Evolutionary conservation across 805 yeast genomes (phyloP), one percentile per base, ranked within the genome.

Genomic region (Monosporozyma servazzii): DNA sequence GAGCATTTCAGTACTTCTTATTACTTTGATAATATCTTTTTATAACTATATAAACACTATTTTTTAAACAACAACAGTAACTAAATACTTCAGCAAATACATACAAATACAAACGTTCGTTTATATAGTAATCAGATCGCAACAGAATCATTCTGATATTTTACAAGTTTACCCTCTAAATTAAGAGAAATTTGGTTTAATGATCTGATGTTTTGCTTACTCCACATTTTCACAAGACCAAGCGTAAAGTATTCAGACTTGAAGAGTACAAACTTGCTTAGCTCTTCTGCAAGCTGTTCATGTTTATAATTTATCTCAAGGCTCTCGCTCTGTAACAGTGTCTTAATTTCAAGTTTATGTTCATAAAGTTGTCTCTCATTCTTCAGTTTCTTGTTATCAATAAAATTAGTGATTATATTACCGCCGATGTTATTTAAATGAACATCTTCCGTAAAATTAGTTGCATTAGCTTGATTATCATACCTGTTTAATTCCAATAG

Each of bases 251-350:
- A 72, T 1, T 64, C 63, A 2, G 75, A 64, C 57, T 78, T 77
- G 65, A 76, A 81, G 49, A 70, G 72, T 56, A 84, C 66, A 53
- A 78, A 82, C 48, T 75, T 78, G 48, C 82, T 81, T 18, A 83
- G 69, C 61, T 82, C 85, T 48, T 79, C 75, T 0, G 90, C 89
- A 3, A 84, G 56, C 1, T 64, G 57, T 58, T 85, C 91, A 63
- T 85, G 86, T n/a, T 69, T 74, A 23, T 56, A 54, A 50, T 74
- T 78, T 23, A 85, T 73, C 3, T 74, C 79, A 18, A 60, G 53
- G 53, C 75, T 78, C 45, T 82, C 56, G 10, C 63, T 68, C 53
- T 72, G 57, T 42, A 84, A 63, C 41, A 69, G 70, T 31, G 66
- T 63, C 47, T 75, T 71, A 21, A 72, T 65, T n/a, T 72, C 75